Conservation (phyloP, 805 yeast genomes). For the Brettanomyces nanus region DNA sequence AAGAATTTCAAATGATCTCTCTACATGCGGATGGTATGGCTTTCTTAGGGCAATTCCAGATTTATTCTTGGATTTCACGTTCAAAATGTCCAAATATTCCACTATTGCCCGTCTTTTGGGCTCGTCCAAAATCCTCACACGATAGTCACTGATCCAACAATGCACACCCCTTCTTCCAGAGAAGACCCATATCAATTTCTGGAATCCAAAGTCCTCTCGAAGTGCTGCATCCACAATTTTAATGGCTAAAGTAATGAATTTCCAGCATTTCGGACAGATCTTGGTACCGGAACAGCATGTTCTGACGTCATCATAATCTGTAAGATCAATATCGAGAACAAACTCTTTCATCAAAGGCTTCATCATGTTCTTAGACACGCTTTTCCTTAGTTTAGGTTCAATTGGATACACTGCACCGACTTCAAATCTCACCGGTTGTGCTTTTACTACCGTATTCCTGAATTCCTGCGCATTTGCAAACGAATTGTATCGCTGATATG, state of each 20-base stretch:
- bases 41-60: constrained; percentile 47
- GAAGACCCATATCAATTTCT: constrained; percentile 86
- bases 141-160: constrained; percentile 90
- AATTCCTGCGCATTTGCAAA: constrained; percentile 61
- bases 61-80: constrained; percentile 39
- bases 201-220: constrained; percentile 82
- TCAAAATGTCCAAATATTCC: constrained; percentile 73
- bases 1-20: constrained; percentile 63
- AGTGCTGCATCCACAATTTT: constrained; percentile 64
- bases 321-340: constrained; percentile 94
- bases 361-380: constrained; percentile 67
- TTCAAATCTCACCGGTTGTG: constrained; percentile 87
- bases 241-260: constrained; percentile 78
- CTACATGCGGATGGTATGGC: constrained; percentile 86
- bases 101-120: constrained; percentile 67
- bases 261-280: constrained; percentile 90
- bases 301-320: constrained; percentile 89
- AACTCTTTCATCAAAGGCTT: constrained; percentile 79
- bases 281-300: constrained; percentile 86
- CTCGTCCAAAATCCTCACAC: constrained; percentile 74
- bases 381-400: constrained; percentile 80
- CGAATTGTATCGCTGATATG: constrained; percentile 84
- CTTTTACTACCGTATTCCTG: constrained; percentile 61
- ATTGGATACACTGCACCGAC: constrained; percentile 87
- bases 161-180: constrained; percentile 99